Percentiles rank a stretch among this genome's conserved stretches.
Evolutionary conservation across 768 basidiomycete species (phyloP).

Genomic region (Exsudoporus frostii): DNA sequence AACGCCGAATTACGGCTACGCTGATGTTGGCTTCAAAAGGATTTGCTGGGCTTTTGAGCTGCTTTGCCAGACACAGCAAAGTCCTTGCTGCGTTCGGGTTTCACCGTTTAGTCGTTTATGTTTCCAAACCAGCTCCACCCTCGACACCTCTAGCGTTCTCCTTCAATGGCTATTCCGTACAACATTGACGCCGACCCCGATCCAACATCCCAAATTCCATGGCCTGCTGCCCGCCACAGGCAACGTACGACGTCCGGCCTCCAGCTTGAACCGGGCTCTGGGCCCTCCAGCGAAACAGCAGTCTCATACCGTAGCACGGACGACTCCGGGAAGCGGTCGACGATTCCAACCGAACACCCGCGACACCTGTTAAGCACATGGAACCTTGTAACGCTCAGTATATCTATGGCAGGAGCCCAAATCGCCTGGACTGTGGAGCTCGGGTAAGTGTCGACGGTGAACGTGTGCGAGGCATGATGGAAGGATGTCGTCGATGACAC

Average conservation of each 20-base stretch:
- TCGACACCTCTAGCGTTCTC: not conserved
- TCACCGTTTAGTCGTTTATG: conserved; percentile 10
- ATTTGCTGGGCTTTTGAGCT: not conserved
- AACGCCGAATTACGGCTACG: conserved; percentile 21
- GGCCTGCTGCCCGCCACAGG: conserved; percentile 52
- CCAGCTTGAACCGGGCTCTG: conserved; percentile 22
- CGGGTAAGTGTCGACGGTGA: conserved; percentile 52
- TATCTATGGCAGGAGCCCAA: conserved; percentile 94
- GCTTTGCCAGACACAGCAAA: not conserved
- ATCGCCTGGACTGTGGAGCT: conserved; percentile 96
- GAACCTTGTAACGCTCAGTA: conserved; percentile 77
- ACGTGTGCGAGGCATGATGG: not conserved
- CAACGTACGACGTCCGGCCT: conserved; percentile 26
- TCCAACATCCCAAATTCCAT: conserved; percentile 76
- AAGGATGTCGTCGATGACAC: not conserved
- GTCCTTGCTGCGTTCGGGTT: not conserved
- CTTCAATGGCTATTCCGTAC: conserved; percentile 58
- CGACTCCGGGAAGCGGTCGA: conserved; percentile 26
- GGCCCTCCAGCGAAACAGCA: conserved; percentile 18
- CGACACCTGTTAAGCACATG: conserved; percentile 44
- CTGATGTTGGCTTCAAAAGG: conserved; percentile 14
- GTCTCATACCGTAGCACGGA: conserved; percentile 32
- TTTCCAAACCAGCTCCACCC: not conserved
- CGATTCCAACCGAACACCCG: conserved; percentile 19
- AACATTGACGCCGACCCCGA: conserved; percentile 57